Percentiles rank a stretch among this genome's conserved stretches.
These are phyloP conservation scores for Tulasnella sp. DNA, from an alignment of 768 basidiomycete species.

Conservation along the genomic window DNA sequence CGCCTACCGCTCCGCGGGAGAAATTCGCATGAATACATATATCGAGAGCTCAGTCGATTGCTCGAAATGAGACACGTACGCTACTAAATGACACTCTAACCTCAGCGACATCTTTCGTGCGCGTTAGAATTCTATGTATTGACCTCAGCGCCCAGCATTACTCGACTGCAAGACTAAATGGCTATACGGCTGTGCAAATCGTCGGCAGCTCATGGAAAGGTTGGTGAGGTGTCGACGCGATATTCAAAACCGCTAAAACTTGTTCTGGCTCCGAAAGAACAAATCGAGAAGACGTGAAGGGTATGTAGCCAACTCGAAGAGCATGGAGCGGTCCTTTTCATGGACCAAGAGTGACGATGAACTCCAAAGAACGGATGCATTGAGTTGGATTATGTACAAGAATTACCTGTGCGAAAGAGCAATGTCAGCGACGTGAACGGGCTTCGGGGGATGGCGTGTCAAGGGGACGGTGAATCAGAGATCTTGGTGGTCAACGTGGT, in stretches of 20 bases:
- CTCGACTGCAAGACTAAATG: no score
- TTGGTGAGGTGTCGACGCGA: no score
- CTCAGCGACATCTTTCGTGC: no score
- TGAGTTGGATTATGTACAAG: not conserved
- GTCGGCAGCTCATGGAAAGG: no score
- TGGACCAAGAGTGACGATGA: not conserved
- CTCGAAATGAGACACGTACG: no score
- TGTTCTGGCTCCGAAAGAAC: not conserved
- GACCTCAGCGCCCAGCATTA: no score
- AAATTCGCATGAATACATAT: no score
- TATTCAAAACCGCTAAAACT: not conserved
- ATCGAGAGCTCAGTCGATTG: no score
- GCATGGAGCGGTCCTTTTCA: not conserved
- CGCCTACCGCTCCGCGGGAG: no score
- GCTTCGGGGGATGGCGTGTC: not conserved
- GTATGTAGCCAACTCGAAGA: not conserved
- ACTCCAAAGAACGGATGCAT: not conserved
- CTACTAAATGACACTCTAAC: no score
- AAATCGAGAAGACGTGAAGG: not conserved
- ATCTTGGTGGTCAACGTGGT: constrained; percentile 51
- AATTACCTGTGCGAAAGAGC: not conserved
- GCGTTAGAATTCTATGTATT: no score
- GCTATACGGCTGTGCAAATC: no score
- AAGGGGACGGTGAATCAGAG: not conserved
- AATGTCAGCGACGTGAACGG: not conserved